Evolutionary conservation across 2,329 filamentous ascomycete genomes (phyloP).

Genomic region (Daldinia sp.): DNA sequence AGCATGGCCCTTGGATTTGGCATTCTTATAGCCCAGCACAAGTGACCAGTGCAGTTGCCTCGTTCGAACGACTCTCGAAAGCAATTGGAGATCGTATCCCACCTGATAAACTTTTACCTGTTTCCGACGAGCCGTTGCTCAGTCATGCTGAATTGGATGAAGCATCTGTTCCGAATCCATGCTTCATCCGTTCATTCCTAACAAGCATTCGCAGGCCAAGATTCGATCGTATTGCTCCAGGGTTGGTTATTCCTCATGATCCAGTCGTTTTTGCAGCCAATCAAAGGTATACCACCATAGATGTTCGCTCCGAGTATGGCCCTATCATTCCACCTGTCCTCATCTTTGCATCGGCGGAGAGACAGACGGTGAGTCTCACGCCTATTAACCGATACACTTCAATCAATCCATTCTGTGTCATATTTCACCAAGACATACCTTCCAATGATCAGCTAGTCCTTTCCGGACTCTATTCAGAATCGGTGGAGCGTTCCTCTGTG

Average conservation of each 20-base stretch:
- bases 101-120: background rate
- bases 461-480: slow-evolving; percentile 48
- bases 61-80: slow-evolving; percentile 44
- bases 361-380: background rate
- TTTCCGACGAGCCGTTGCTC: slow-evolving; percentile 23
- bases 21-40: slow-evolving; percentile 50
- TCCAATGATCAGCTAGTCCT: slow-evolving; percentile 27
- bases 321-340: background rate
- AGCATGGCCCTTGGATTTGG: slow-evolving; percentile 51
- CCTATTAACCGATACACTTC: background rate
- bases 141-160: slow-evolving; percentile 25
- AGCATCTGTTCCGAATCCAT: slow-evolving; percentile 38
- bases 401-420: slow-evolving; percentile 19
- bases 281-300: background rate
- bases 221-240: slow-evolving; percentile 41
- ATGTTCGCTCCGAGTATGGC: background rate
- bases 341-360: slow-evolving; percentile 1
- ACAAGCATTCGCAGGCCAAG: slow-evolving; percentile 41
- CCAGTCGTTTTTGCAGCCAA: slow-evolving; percentile 38
- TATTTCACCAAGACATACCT: slow-evolving; percentile 18
- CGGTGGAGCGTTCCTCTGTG: slow-evolving; percentile 39
- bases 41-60: slow-evolving; percentile 42
- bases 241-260: slow-evolving; percentile 34
- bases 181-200: slow-evolving; percentile 42
- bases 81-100: slow-evolving; percentile 3